Evolutionary conservation across 2,329 filamentous ascomycete species (phyloP).

Genomic region (Coniochaeta prunicola): DNA sequence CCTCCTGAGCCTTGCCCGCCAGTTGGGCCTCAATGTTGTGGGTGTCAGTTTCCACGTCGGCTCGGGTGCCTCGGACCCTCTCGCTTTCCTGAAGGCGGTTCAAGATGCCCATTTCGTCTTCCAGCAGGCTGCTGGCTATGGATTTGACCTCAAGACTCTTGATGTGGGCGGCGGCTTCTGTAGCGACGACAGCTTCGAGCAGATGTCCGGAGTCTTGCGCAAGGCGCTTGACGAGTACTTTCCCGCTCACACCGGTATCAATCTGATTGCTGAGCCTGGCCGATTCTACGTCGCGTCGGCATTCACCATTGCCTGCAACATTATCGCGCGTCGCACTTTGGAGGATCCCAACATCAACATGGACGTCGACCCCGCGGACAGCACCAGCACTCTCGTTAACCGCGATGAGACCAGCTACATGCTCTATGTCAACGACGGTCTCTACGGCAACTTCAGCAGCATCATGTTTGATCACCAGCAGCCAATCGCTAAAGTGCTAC

Average conservation of each 20-base stretch:
- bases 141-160: constrained; percentile 76
- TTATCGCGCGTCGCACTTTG: constrained; percentile 91
- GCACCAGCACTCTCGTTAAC: constrained; percentile 1
- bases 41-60: constrained; percentile 98
- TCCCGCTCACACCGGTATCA: constrained; percentile 61
- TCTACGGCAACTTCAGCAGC: constrained; percentile 98
- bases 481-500: constrained; percentile 75
- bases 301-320: constrained; percentile 90
- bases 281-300: constrained; percentile 92
- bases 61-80: constrained; percentile 90
- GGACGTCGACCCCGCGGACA: constrained; percentile 30
- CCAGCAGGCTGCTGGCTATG: constrained; percentile 69
- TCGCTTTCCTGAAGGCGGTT: constrained; percentile 84
- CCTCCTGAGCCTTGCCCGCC: constrained; percentile 71
- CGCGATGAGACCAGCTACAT: constrained; percentile 67
- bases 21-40: constrained; percentile 81
- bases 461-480: constrained; percentile 99
- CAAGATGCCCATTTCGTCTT: constrained; percentile 85
- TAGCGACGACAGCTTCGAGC: constrained; percentile 75
- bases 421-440: constrained; percentile 94
- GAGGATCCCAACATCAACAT: constrained; percentile 57
- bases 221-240: constrained; percentile 82
- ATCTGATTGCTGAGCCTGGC: constrained; percentile 91
- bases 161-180: constrained; percentile 94
- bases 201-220: constrained; percentile 75